These are phyloP conservation scores for Mortierella sp. DNA, from an alignment of 371 early-diverging fungal genomes.

Conservation along the genomic window DNA sequence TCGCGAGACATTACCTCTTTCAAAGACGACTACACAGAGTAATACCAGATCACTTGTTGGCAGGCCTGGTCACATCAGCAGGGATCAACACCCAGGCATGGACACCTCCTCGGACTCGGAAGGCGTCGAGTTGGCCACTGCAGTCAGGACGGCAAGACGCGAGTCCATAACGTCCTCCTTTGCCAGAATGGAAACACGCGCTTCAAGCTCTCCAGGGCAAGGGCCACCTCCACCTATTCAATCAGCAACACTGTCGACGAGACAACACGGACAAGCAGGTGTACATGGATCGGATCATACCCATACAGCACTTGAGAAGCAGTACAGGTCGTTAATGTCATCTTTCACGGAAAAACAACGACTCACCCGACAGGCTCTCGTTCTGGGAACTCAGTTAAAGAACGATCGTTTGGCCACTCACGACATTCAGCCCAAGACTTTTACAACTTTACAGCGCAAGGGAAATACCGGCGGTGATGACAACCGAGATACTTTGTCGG, in stretches of 20 bases:
- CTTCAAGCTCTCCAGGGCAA: not conserved
- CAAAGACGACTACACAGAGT: not conserved
- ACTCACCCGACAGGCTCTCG: not conserved
- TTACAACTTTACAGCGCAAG: not conserved
- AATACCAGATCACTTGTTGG: not conserved
- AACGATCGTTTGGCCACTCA: not conserved
- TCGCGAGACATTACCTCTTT: not conserved
- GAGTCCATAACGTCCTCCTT: conserved; percentile 7
- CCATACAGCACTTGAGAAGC: not conserved
- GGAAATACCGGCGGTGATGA: not conserved
- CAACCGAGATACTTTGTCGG: not conserved
- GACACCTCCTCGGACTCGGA: not conserved
- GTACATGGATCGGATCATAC: not conserved
- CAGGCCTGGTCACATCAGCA: not conserved
- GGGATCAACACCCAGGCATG: not conserved
- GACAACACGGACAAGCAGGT: not conserved
- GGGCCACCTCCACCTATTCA: not conserved
- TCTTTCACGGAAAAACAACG: conserved; percentile 1
- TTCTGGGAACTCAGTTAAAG: not conserved
- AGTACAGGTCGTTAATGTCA: not conserved
- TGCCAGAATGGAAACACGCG: conserved; percentile 1
- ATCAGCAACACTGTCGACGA: not conserved
- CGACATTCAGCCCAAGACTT: not conserved
- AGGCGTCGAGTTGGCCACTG: not conserved
- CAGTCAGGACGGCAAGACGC: conserved; percentile 8